These are phyloP conservation scores for Melampsora abietis-canadensis DNA, from an alignment of 1,284 basidiomycete species.

Conservation along the genomic window DNA sequence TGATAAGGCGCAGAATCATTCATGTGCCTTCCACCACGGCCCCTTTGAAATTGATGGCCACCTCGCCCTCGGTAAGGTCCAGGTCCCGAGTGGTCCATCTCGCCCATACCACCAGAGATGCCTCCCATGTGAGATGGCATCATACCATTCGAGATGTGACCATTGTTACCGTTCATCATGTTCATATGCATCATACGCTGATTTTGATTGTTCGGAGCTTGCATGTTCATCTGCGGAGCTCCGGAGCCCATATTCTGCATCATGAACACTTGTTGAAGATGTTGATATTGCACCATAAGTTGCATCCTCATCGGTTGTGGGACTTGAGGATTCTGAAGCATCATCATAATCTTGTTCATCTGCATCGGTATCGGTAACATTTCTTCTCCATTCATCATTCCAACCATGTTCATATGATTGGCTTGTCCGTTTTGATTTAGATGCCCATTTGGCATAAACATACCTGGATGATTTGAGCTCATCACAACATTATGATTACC, in stretches of 20 bases:
- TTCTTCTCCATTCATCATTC: constrained; percentile 10
- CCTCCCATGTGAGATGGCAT: background rate
- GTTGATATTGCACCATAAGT: constrained; percentile 50
- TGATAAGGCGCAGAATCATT: constrained; percentile 72
- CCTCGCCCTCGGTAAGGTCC: background rate
- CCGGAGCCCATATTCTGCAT: constrained; percentile 43
- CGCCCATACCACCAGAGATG: background rate
- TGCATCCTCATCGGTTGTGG: constrained; percentile 69
- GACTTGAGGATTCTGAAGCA: constrained; percentile 68
- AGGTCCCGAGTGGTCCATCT: constrained; percentile 24
- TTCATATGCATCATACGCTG: constrained; percentile 56
- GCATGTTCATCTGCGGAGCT: constrained; percentile 25
- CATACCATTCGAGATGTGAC: constrained; percentile 11
- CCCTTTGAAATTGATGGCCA: constrained; percentile 29
- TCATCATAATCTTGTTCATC: constrained; percentile 67
- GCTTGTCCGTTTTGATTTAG: constrained; percentile 15
- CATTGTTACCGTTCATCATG: constrained; percentile 42
- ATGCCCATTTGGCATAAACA: constrained; percentile 45
- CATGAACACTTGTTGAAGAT: constrained; percentile 47
- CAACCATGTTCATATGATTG: constrained; percentile 35
- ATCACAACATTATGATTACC: constrained; percentile 19
- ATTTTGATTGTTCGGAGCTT: constrained; percentile 51
- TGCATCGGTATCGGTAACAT: constrained; percentile 63
- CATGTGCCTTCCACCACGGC: constrained; percentile 46
- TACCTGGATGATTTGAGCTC: constrained; percentile 37